Evolutionary conservation across 2,329 filamentous ascomycete species (phyloP).

Genomic region (Ilyonectria destructans): DNA sequence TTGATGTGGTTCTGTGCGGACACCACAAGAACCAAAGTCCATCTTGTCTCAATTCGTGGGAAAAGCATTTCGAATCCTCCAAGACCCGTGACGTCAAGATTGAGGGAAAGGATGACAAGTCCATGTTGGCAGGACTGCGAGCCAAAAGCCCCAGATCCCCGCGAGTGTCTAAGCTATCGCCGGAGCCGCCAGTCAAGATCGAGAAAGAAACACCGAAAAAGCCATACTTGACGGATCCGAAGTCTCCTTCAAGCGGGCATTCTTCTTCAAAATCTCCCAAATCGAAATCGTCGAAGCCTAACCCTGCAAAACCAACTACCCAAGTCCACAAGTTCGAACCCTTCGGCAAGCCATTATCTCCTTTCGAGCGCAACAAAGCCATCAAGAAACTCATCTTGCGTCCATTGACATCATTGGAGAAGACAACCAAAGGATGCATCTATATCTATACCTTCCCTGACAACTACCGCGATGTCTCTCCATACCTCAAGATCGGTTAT

Average conservation of each 20-base stretch:
- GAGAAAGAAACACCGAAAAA: conserved; percentile 11
- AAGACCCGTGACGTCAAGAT: conserved; percentile 19
- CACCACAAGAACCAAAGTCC: conserved; percentile 8
- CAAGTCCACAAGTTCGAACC: conserved; percentile 40
- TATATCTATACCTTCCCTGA: conserved; percentile 48
- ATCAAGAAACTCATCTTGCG: conserved; percentile 38
- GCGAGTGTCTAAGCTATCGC: neutral
- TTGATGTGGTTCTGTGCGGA: conserved; percentile 41
- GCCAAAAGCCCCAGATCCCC: neutral
- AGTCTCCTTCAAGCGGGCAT: neutral
- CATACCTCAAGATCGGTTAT: conserved; percentile 53
- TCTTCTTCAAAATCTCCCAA: conserved; percentile 11
- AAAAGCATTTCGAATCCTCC: conserved; percentile 23
- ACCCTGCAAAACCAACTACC: neutral
- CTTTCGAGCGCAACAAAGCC: conserved; percentile 34
- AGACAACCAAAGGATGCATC: conserved; percentile 39
- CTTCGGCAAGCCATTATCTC: conserved; percentile 28
- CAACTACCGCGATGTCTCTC: conserved; percentile 32
- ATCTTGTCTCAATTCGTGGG: conserved; percentile 31
- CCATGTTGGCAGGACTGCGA: neutral
- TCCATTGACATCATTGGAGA: conserved; percentile 7
- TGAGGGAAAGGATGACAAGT: conserved; percentile 25
- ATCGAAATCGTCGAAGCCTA: neutral
- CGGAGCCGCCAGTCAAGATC: neutral
- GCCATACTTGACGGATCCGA: neutral